Percentiles rank a stretch among this genome's conserved stretches.
Conservation (phyloP, 257 asterid species). For the Linderniella brevidens region DNA sequence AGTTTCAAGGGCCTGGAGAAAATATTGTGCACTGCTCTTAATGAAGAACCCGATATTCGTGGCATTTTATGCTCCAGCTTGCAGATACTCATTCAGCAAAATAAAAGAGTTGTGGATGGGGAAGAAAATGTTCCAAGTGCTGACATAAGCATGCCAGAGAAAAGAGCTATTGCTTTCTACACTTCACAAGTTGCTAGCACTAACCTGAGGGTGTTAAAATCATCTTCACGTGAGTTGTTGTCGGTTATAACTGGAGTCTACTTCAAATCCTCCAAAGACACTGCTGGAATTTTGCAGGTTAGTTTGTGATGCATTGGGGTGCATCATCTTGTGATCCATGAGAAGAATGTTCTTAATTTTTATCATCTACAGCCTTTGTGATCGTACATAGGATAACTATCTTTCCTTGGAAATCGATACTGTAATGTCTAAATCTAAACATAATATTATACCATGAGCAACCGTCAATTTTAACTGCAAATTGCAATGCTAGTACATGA, state of each 20-base stretch:
- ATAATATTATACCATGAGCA: too few species aligned
- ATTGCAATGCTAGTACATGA: too few species aligned
- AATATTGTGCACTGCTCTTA: conserved; percentile 44
- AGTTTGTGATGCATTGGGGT: too few species aligned
- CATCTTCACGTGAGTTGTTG: conserved; percentile 39
- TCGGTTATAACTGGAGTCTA: conserved; percentile 41
- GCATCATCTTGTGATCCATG: too few species aligned
- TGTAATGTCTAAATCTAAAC: too few species aligned
- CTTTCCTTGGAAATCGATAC: too few species aligned
- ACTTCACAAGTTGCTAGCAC: conserved; percentile 35
- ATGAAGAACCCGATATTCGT: conserved; percentile 44
- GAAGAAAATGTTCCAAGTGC: conserved; percentile 16
- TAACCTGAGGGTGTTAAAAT: conserved; percentile 47
- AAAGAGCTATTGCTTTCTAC: conserved; percentile 40
- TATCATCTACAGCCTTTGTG: too few species aligned
- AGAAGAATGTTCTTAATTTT: too few species aligned
- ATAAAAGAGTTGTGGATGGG: conserved; percentile 43
- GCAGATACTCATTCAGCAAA: conserved; percentile 79
- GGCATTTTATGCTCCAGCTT: conserved; percentile 77
- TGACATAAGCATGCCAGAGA: conserved; percentile 31
- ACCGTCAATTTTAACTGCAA: too few species aligned
- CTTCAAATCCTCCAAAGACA: conserved; percentile 43
- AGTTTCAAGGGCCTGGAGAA: conserved; percentile 49
- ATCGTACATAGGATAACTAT: too few species aligned
- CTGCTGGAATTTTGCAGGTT: conserved; percentile 65